Evolutionary conservation across 139 green algal genomes (phyloP).

Genomic region (Tetratostichococcus sp.): DNA sequence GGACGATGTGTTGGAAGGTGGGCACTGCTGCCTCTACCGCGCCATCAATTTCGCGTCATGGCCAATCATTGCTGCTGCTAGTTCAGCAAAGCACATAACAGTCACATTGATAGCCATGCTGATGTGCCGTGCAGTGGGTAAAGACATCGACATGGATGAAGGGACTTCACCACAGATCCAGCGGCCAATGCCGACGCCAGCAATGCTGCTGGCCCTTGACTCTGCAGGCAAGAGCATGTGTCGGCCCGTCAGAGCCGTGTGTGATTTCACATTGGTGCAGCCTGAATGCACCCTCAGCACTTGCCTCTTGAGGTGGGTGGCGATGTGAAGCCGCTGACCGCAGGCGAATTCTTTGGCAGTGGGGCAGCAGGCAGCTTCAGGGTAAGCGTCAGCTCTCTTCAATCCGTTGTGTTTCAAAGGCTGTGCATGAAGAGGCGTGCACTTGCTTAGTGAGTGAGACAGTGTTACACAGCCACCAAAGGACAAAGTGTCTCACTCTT

Average conservation of each 20-base stretch:
- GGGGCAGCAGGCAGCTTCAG: slow-evolving; percentile 49
- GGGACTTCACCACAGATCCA: neutral
- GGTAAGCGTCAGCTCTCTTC: slow-evolving; percentile 25
- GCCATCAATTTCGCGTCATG: neutral
- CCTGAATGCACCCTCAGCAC: neutral
- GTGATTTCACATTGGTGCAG: no score
- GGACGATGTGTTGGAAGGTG: slow-evolving; percentile 33
- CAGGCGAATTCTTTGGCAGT: slow-evolving; percentile 20
- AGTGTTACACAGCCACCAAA: neutral
- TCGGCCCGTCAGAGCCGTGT: neutral
- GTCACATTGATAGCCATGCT: no score
- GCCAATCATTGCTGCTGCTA: neutral
- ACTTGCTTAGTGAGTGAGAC: no score
- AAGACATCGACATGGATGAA: slow-evolving; percentile 57
- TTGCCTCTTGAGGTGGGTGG: no score
- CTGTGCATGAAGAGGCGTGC: no score
- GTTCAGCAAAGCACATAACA: no score
- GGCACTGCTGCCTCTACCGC: neutral
- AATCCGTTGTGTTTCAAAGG: no score
- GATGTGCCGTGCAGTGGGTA: slow-evolving; percentile 25
- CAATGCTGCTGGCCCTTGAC: slow-evolving; percentile 63
- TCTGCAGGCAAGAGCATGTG: slow-evolving; percentile 15
- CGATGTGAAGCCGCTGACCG: no score
- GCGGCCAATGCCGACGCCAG: slow-evolving; percentile 31
- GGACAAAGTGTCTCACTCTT: neutral